Base-by-base conservation (phyloP, 768 basidiomycete genomes). In the Russula griseocarnosa region DNA sequence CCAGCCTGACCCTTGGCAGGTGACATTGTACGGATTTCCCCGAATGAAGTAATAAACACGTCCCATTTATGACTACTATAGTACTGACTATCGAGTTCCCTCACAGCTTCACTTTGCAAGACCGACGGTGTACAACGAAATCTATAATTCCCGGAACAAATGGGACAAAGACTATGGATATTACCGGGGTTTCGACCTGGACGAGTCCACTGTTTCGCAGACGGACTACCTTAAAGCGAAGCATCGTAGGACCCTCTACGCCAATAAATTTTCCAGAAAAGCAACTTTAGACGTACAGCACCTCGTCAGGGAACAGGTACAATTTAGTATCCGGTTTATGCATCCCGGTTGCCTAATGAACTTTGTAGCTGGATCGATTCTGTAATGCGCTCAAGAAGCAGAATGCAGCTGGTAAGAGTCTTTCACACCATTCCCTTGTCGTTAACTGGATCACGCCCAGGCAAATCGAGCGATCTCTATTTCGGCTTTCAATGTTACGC, bases 401-500 rank as follows among this genome's bases (percentile, higher is more conserved):
- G 18, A 34, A 65, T 46, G 63, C 58, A 46, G 49, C 40, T 13
- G 60, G 64, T 65, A 1, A 51, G 54, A 7, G n/a, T 8, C 34
- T 7, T 7, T 7, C 5, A 16, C 1, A 0, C 8, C 1, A 38
- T 4, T 22, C 9, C 11, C 22, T 8, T 55, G 34, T 5, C n/a
- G 28, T 5, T 13, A 13, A 34, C 47, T 51, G 0, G 32, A 13
- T 7, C 7, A 18, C 18, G 36, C 7, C 4, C 24, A 32, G 61
- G 62, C 53, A 66, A 55, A 30, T 73, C 77, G 5, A 70, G 70
- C 5, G 70, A 79, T 59, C 71, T 80, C 67, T 76, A 74, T 69
- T 69, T 75, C 42, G 79, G 78, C 6, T 81, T 77, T 56, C 74
- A 78, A 36, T 77, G 77, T 36, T 71, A 74, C 11, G 74, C 78